Evolutionary conservation across 2,329 filamentous ascomycete genomes (phyloP).

Genomic region (Penicillium sp.): DNA sequence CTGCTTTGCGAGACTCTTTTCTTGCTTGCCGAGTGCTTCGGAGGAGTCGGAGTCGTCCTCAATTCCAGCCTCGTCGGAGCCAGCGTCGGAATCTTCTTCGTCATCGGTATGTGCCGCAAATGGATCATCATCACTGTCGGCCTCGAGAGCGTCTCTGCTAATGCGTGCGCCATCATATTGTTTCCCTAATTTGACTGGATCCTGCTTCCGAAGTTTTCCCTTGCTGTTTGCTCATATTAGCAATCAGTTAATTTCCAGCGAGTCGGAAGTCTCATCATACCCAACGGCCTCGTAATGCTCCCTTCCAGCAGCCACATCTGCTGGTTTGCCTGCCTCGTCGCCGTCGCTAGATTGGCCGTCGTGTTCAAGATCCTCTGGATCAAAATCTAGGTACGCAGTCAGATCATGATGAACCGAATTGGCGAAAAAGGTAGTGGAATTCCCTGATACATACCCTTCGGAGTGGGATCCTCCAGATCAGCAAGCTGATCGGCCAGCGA

Average conservation of each 20-base stretch:
- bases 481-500: constrained; percentile 62
- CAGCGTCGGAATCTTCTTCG: constrained; percentile 22
- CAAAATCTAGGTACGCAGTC: constrained; percentile 62
- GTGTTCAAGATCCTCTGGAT: constrained; percentile 70
- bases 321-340: constrained; percentile 47
- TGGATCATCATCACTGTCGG: constrained; percentile 55
- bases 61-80: constrained; percentile 9
- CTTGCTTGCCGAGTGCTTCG: not conserved
- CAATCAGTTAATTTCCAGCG: not conserved
- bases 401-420: not conserved
- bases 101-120: constrained; percentile 39
- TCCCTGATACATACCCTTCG: constrained; percentile 54
- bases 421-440: not conserved
- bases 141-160: constrained; percentile 66
- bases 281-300: constrained; percentile 85
- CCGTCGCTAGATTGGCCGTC: constrained; percentile 58
- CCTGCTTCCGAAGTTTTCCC: constrained; percentile 77
- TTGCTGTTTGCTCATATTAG: constrained; percentile 54
- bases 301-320: constrained; percentile 60
- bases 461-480: constrained; percentile 62
- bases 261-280: constrained; percentile 37
- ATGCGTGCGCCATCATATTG: constrained; percentile 78
- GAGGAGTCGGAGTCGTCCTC: constrained; percentile 1
- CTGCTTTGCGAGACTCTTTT: not conserved
- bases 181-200: constrained; percentile 68